These are phyloP conservation scores for Helianthus tuberosus DNA, from an alignment of 129 eudicot genomes.

Conservation along the genomic window DNA sequence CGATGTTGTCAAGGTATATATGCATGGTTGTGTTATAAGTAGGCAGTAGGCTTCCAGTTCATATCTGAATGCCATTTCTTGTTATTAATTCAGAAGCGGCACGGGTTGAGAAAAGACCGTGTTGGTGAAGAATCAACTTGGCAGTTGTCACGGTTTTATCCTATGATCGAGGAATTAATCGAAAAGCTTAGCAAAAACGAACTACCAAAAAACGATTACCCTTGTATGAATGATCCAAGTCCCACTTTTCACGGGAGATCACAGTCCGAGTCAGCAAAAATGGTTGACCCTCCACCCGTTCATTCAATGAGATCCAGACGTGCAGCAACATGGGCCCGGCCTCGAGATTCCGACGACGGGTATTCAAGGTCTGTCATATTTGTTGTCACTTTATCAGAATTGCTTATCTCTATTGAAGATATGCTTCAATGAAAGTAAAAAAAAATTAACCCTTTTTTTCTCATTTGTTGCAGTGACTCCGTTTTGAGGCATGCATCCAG, in stretches of 20 bases:
- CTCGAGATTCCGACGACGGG: conserved; percentile 86
- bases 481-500: conserved; percentile 78
- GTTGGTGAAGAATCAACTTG: conserved; percentile 75
- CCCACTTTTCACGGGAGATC: conserved; percentile 76
- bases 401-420: neutral
- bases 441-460: neutral
- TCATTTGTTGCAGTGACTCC: conserved; percentile 64
- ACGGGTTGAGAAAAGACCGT: conserved; percentile 83
- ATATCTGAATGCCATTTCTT: neutral
- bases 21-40: conserved; percentile 1
- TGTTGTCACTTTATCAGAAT: neutral
- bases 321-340: conserved; percentile 89
- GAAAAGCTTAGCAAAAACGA: conserved; percentile 81
- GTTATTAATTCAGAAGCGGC: conserved; percentile 56
- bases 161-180: conserved; percentile 85
- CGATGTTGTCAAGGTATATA: conserved; percentile 70
- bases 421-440: neutral
- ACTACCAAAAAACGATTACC: conserved; percentile 75
- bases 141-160: conserved; percentile 97
- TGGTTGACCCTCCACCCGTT: conserved; percentile 47
- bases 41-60: conserved; percentile 9
- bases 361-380: conserved; percentile 62
- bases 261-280: conserved; percentile 41
- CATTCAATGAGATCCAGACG: conserved; percentile 86
- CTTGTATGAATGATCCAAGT: conserved; percentile 95